Evolutionary conservation across 805 yeast species (phyloP), one percentile per base, ranked within the genome.

Genomic region (Spathaspora passalidarum): DNA sequence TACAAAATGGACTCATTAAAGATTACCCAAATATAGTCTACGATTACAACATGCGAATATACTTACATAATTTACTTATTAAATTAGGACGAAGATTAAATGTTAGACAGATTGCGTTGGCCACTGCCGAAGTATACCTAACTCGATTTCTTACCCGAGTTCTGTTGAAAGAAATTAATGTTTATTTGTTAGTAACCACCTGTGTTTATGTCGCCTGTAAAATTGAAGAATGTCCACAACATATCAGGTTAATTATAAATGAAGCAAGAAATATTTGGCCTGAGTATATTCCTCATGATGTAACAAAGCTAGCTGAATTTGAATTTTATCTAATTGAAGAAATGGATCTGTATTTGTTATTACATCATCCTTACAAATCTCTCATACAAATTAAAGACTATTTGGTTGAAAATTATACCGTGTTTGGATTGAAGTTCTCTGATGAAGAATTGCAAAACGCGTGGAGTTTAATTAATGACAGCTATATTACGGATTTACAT

Each of bases 181-280:
- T 87, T 1, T 92, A 90, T 58, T 66, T 90, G 36, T 65, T 91
- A 45, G 84, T 89, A 9, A 82, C 99, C 0, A 82, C 98, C 0
- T 83, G 94, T 53, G 75, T 92, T 2, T 94, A 94, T 57, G 74
- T 94, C 23, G 91, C 97, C 0, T 86, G 97, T 68, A 92, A 94
- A 61, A 86, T 90, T 26, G 98, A 94, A 62, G 99, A 94, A 63
- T 85, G 88, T 55, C 98, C 99, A 1, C 96, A 87, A 58, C 97
- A 94, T 60, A 89, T 94, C 8, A 69, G 97, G 45, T 80, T 91
- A 0, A 76, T 94, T 8, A 79, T 88, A 18, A 75, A 82, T 16
- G 98, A 92, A 60, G 94, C 97, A 1, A 69, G 96, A 44, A 84
- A 84, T 32, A 67, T 89, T 34, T 92, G 98, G 98, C 97, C 98